Base-by-base conservation (phyloP, 2,329 filamentous ascomycete genomes). In the Trichoderma sp. region DNA sequence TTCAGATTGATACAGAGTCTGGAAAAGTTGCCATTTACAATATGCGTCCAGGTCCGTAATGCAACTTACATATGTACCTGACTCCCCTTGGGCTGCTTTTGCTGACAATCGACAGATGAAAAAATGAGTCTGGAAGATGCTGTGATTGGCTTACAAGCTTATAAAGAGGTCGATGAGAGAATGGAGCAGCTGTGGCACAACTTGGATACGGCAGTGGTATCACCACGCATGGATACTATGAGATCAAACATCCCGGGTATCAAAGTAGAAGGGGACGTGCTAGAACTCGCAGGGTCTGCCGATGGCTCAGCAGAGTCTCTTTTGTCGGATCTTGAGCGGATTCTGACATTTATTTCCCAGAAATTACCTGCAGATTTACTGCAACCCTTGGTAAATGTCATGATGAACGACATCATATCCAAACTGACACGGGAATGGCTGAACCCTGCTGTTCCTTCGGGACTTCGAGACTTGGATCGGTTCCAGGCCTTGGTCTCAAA, bases 391-490 rank as follows among this genome's bases (percentile, higher is more conserved):
- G 91, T 91, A 0, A 82, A 85, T 14, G 85, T 87, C 10, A 87
- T 97, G 77, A 87, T 97, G 77, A 89, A 89, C 0, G 84, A 86
- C 49, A 79, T 97, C 11, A 85, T 90, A 10, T 84, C 87, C 6
- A 87, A 87, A 26, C 83, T 97, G 13, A 90, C 93, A 51, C 86
- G 86, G 5, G 83, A 86, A 5, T 97, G 93, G 90, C 85, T 99
- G 8, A 87, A 92, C 37, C 85, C 88, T 16, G 87, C 89, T 1
- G 90, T 99, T 0, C 95, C 96, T 1, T 83, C 90, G 1, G 90
- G 91, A 0, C 82, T 97, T 13, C 83, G 86, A 13, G 89, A 90
- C 13, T 89, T 97, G 78, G 83, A 83, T 10, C 83, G 82, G 1
- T 97, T 97, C 74, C 89, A 96, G 74, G 81, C 83, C 1, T 86